Evolutionary conservation across 2,329 filamentous ascomycete species (phyloP), one percentile per base, ranked within the genome.

Genomic region (Arachnopeziza araneosa): DNA sequence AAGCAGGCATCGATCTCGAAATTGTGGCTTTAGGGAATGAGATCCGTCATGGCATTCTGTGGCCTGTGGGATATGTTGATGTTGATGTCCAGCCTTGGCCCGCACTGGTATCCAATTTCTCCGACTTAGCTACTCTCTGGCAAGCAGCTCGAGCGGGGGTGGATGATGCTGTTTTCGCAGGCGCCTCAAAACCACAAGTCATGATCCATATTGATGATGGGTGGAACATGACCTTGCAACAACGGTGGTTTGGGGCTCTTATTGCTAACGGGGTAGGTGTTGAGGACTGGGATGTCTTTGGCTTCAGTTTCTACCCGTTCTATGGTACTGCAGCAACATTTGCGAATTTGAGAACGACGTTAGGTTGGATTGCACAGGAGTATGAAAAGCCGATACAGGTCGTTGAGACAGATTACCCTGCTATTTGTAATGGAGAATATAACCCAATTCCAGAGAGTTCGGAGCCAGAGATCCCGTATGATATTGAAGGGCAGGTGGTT

Each of bases 21-120:
- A 83, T 91, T 55, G 80, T 91, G 30, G 84, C 84, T 12, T 84
- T 91, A 62, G 88, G 88, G n/a, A 91, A 91, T 67, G 88, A 91
- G 70, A 90, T 91, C 72, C 81, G 83, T 0, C 75, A 79, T 2
- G 88, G 88, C 0, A 75, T 91, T 44, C 78, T 91, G 26, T 89
- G 85, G 78, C 86, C 87, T 0, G 77, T 82, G 0, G 88, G 87
- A 6, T 75, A 77, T 17, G 80, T 81, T 2, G 75, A 74, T 50
- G 71, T 77, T 12, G 71, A 75, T 58, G 64, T 73, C 26, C 60
- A 74, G 57, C 73, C 71, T 6, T 69, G 65, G 55, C 50, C 62
- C 10, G 67, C 69, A 2, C 68, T 70, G 2, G 66, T 74, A 5
- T 62, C 68, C 21, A 81, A 79, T 58, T 82, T 80, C 64, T 75